These are phyloP conservation scores for Asterophora parasitica DNA, from an alignment of 768 basidiomycete genomes.

Conservation along the genomic window DNA sequence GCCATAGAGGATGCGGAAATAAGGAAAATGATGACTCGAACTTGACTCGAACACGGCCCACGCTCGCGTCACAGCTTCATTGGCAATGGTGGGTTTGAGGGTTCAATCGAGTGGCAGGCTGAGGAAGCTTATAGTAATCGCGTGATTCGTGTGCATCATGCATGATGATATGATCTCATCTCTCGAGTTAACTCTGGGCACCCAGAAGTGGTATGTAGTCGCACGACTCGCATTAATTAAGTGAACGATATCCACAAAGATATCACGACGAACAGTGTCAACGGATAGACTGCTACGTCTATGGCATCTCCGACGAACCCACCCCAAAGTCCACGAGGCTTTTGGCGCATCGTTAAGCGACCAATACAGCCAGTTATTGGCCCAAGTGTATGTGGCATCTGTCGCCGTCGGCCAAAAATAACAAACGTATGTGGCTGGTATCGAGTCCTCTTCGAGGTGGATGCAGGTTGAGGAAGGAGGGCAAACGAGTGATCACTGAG, in stretches of 20 bases:
- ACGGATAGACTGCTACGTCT: conserved; percentile 39
- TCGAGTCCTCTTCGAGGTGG: conserved; percentile 3
- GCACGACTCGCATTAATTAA: too few species aligned
- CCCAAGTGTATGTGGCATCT: not conserved
- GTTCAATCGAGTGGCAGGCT: too few species aligned
- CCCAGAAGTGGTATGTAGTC: too few species aligned
- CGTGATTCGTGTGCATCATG: too few species aligned
- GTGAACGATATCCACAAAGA: conserved; percentile 29
- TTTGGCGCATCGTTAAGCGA: not conserved
- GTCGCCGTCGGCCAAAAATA: conserved; percentile 5
- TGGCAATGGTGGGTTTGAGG: too few species aligned
- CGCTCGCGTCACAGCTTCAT: not conserved
- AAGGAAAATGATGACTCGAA: not conserved
- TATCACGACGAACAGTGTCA: conserved; percentile 35
- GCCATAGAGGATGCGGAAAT: not conserved
- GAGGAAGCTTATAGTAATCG: too few species aligned
- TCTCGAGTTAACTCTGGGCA: too few species aligned
- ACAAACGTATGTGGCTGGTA: conserved; percentile 1
- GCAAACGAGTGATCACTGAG: not conserved
- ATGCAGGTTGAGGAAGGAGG: conserved; percentile 18
- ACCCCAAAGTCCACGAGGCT: conserved; percentile 17
- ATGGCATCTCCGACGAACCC: conserved; percentile 34
- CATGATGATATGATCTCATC: too few species aligned
- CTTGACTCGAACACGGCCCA: not conserved
- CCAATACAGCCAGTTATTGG: not conserved